A percentile compares a stretch with the other conserved stretches of the same genome.
Conservation (phyloP, 768 basidiomycete genomes). For the Mrakia frigida region DNA sequence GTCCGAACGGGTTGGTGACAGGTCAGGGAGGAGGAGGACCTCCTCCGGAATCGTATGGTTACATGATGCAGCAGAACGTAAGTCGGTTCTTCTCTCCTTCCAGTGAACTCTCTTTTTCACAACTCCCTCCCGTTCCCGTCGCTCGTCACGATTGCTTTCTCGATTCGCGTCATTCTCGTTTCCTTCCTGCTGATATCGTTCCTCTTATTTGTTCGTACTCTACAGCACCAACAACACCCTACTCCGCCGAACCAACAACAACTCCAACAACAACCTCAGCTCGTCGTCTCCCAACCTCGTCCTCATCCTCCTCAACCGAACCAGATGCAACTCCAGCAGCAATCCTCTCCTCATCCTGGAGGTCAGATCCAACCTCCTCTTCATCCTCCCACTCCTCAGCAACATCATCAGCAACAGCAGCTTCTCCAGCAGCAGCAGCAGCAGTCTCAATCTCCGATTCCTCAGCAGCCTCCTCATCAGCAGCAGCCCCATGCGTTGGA, state of each 20-base stretch:
- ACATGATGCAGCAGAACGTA: constrained; percentile 8
- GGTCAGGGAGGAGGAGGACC: not conserved
- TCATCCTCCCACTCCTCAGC: not conserved
- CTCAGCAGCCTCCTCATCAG: not conserved
- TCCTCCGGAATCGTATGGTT: constrained; percentile 1
- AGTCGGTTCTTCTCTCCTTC: not conserved
- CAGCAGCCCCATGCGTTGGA: not conserved
- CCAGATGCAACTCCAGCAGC: constrained; percentile 16
- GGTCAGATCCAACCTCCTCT: not conserved
- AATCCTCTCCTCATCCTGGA: not conserved
- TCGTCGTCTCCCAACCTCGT: constrained; percentile 14
- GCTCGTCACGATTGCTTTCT: not conserved
- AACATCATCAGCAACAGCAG: not conserved
- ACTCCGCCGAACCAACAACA: not conserved
- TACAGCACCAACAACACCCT: not conserved
- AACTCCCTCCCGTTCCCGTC: not conserved
- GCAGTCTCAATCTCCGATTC: no score
- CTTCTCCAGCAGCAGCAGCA: not conserved
- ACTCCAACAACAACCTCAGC: constrained; percentile 1
- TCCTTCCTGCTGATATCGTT: not conserved
- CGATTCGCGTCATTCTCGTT: not conserved
- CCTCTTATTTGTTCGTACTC: not conserved
- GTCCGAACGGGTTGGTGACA: not conserved
- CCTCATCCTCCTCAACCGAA: constrained; percentile 16
- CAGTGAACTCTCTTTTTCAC: not conserved